Conservation (phyloP, 2,329 filamentous ascomycete species). For the Phaeoacremonium minimum region DNA sequence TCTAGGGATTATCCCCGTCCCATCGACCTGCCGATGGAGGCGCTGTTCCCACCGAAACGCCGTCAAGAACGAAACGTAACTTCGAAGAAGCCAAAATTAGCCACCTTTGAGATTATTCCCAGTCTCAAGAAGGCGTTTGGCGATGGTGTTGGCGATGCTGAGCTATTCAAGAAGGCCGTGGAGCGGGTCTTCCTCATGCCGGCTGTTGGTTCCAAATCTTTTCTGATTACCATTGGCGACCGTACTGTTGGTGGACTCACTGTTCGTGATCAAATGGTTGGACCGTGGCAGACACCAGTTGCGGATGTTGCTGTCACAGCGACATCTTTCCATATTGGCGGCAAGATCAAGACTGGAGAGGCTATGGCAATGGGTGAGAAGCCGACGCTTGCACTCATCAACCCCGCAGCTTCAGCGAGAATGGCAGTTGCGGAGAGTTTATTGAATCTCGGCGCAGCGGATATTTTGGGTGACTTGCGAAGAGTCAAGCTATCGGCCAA, state of each 20-base stretch:
- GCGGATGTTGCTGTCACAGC: constrained; percentile 91
- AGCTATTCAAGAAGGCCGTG: constrained; percentile 60
- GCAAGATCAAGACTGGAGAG: constrained; percentile 74
- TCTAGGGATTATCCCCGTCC: constrained; percentile 70
- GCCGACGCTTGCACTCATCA: constrained; percentile 83
- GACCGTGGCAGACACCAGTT: constrained; percentile 92
- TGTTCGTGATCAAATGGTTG: constrained; percentile 90
- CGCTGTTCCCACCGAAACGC: constrained; percentile 83
- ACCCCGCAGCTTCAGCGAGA: constrained; percentile 80
- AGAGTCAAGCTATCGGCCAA: constrained; percentile 90
- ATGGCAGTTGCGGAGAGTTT: constrained; percentile 96
- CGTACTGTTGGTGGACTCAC: constrained; percentile 87
- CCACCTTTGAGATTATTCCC: constrained; percentile 63
- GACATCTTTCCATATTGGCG: constrained; percentile 64
- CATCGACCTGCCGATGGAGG: constrained; percentile 85
- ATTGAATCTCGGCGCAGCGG: constrained; percentile 83
- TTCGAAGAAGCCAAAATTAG: constrained; percentile 63
- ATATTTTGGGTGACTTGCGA: constrained; percentile 62
- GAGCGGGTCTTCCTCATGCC: constrained; percentile 80
- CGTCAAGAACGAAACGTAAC: constrained; percentile 73
- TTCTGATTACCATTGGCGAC: constrained; percentile 95
- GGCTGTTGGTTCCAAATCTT: constrained; percentile 92
- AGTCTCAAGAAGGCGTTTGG: constrained; percentile 64
- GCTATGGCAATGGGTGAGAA: constrained; percentile 98
- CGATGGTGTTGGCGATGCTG: constrained; percentile 45